phyloP scores from a whole-genome alignment of 2,329 filamentous ascomycete species.

The Domatiomyces catenatus region DNA sequence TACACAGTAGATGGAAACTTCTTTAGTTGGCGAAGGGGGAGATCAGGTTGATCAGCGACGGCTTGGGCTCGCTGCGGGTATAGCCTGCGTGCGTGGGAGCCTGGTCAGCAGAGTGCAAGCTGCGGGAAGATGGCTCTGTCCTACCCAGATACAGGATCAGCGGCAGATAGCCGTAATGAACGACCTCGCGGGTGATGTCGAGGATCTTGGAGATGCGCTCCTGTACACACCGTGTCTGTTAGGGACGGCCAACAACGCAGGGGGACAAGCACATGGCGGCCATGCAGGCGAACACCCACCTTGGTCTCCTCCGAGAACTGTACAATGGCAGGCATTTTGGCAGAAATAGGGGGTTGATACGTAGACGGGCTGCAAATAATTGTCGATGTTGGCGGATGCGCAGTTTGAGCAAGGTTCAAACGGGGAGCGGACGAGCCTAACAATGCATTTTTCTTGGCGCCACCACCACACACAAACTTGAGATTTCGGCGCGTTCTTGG shows the following conservation, averaged over 20 bases:
- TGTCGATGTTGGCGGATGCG: not conserved
- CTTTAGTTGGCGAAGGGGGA: slow-evolving; percentile 16
- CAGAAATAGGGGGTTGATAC: not conserved
- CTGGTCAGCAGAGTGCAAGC: slow-evolving; percentile 2
- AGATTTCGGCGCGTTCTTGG: not conserved
- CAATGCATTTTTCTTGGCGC: not conserved
- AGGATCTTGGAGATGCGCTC: slow-evolving; percentile 97
- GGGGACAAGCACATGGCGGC: too few species aligned
- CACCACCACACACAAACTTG: not conserved
- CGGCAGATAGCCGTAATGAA: slow-evolving; percentile 97
- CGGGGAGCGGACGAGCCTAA: not conserved
- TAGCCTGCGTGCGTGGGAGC: slow-evolving; percentile 51
- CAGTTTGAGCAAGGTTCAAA: not conserved
- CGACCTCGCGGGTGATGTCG: slow-evolving; percentile 78
- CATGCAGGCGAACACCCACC: slow-evolving; percentile 34
- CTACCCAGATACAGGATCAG: slow-evolving; percentile 91
- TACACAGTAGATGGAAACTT: slow-evolving; percentile 3
- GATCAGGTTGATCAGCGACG: slow-evolving; percentile 49
- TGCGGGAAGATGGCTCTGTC: not conserved
- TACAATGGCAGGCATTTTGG: slow-evolving; percentile 11
- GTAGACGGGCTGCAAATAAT: not conserved
- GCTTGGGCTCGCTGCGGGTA: slow-evolving; percentile 82
- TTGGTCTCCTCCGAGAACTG: slow-evolving; percentile 92
- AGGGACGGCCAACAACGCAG: not conserved
- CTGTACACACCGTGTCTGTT: slow-evolving; percentile 32